These are phyloP conservation scores for Pseudozyma tsukubaensis DNA, from an alignment of 1,284 basidiomycete species.

Conservation along the genomic window DNA sequence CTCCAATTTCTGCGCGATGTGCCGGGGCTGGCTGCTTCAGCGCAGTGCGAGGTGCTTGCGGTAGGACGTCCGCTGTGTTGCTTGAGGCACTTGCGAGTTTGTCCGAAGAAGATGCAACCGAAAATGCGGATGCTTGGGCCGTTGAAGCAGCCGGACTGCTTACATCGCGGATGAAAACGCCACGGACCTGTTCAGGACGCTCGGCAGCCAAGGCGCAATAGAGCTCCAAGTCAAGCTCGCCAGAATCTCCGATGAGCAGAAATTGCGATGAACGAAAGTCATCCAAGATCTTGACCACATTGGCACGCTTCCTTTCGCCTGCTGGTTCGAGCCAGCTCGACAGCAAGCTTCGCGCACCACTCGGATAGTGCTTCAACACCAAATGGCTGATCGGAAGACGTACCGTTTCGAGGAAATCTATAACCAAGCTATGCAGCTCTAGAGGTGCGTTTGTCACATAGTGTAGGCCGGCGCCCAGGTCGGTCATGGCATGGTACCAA, in stretches of 20 bases:
- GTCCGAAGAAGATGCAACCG: background rate
- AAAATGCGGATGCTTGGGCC: constrained; percentile 7
- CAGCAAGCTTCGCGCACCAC: constrained; percentile 47
- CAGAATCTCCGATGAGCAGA: constrained; percentile 63
- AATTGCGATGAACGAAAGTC: constrained; percentile 55
- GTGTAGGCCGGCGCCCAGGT: constrained; percentile 47
- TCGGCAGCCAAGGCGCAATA: constrained; percentile 60
- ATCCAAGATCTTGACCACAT: constrained; percentile 51
- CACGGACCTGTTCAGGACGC: constrained; percentile 56
- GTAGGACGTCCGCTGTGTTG: constrained; percentile 7
- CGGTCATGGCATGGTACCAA: constrained; percentile 52
- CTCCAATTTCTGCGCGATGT: constrained; percentile 7
- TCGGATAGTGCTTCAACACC: constrained; percentile 56
- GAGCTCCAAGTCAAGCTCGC: constrained; percentile 65
- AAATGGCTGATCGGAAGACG: constrained; percentile 75
- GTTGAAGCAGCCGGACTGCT: constrained; percentile 19
- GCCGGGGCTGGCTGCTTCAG: constrained; percentile 23
- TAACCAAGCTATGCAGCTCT: constrained; percentile 83
- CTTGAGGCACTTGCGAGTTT: background rate
- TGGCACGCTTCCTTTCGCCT: constrained; percentile 54
- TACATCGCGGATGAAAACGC: constrained; percentile 64
- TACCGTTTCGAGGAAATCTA: constrained; percentile 80
- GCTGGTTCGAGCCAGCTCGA: constrained; percentile 59
- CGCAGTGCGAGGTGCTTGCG: constrained; percentile 23
- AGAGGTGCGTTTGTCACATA: constrained; percentile 86